These are phyloP conservation scores for Solanum chilense DNA, from an alignment of 257 asterid species.

Conservation along the genomic window DNA sequence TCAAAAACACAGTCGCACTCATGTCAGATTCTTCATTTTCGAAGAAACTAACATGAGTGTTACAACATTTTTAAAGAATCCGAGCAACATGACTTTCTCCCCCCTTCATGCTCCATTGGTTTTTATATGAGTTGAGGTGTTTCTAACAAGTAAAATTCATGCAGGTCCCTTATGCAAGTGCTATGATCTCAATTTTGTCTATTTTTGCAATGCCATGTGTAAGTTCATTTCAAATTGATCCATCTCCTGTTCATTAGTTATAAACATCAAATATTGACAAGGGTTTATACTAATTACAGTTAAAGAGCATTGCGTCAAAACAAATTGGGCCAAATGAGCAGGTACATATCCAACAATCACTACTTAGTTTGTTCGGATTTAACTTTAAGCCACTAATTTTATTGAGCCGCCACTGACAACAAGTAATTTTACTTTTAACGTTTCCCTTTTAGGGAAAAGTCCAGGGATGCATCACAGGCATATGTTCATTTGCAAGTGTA, in stretches of 20 bases:
- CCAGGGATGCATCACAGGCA: conserved; percentile 87
- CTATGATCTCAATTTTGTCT: conserved; percentile 40
- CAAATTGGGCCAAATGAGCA: conserved; percentile 83
- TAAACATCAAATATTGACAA: not conserved
- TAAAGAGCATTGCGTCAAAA: conserved; percentile 84
- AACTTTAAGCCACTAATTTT: not conserved
- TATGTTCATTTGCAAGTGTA: conserved; percentile 54
- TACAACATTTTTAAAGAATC: not conserved
- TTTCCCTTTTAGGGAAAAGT: conserved; percentile 54
- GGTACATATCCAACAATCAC: conserved; percentile 21
- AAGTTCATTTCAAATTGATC: conserved; percentile 7
- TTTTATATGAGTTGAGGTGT: not conserved
- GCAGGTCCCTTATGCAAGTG: conserved; percentile 84
- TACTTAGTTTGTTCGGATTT: not conserved
- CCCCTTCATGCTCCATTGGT: not conserved
- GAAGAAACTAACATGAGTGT: not conserved
- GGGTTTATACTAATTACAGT: conserved; percentile 22
- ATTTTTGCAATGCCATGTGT: conserved; percentile 78
- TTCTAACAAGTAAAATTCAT: not conserved
- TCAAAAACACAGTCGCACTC: not conserved
- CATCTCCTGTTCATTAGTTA: not conserved
- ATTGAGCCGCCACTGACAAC: not conserved
- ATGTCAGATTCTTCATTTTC: not conserved
- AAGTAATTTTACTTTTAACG: not conserved
- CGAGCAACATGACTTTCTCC: not conserved